Conservation (phyloP, 805 yeast genomes). For the Zygotorulaspora florentina region DNA sequence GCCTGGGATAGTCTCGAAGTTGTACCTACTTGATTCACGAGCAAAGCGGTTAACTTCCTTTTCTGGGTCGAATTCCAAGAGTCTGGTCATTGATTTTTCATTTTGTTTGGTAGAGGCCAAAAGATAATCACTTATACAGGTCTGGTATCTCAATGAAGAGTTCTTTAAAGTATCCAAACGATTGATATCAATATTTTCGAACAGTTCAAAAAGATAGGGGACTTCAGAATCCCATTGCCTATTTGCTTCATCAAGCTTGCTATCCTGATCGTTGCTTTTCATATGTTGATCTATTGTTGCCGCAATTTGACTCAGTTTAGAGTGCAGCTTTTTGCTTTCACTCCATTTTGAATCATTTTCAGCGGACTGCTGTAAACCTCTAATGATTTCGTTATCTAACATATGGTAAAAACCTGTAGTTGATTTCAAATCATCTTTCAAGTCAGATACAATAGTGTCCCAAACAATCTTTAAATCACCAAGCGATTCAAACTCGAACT, state of each 20-base stretch:
- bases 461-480: slow-evolving; percentile 45
- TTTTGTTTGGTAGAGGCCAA: slow-evolving; percentile 43
- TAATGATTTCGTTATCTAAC: slow-evolving; percentile 52
- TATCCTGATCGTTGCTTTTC: slow-evolving; percentile 38
- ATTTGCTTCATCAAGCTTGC: slow-evolving; percentile 43
- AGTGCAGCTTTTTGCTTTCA: slow-evolving; percentile 47
- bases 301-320: slow-evolving; percentile 43
- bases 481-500: slow-evolving; percentile 45
- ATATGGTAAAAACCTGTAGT: slow-evolving; percentile 45
- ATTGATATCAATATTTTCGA: slow-evolving; percentile 65
- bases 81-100: slow-evolving; percentile 62
- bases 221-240: slow-evolving; percentile 74
- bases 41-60: slow-evolving; percentile 59
- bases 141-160: slow-evolving; percentile 59
- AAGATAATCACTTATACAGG: slow-evolving; percentile 53
- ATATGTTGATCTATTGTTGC: slow-evolving; percentile 38
- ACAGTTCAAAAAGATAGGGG: slow-evolving; percentile 68
- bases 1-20: slow-evolving; percentile 16
- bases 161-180: slow-evolving; percentile 62
- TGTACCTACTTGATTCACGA: slow-evolving; percentile 33
- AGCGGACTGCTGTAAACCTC: slow-evolving; percentile 50
- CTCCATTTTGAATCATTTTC: slow-evolving; percentile 52
- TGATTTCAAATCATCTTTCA: slow-evolving; percentile 45
- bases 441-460: slow-evolving; percentile 40
- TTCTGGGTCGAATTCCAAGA: slow-evolving; percentile 58